These are phyloP conservation scores for Quercus phellos DNA, from an alignment of 331 rosid species.

Conservation along the genomic window DNA sequence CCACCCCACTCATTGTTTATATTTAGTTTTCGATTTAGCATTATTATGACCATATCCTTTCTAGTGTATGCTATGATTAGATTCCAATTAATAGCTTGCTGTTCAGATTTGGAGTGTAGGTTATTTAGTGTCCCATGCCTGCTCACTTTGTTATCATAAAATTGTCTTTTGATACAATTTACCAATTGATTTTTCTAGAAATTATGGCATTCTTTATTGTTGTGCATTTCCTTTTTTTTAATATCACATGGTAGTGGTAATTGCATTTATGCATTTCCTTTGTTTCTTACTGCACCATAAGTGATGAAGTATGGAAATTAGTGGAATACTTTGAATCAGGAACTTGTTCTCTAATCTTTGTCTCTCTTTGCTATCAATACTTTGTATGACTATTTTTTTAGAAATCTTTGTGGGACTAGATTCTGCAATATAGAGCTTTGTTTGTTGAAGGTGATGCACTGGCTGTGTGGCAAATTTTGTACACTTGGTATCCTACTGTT, in stretches of 20 bases:
- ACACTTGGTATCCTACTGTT: background rate
- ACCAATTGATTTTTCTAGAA: background rate
- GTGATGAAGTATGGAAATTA: background rate
- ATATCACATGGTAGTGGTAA: background rate
- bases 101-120: background rate
- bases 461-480: background rate
- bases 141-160: background rate
- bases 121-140: background rate
- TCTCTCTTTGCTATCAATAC: background rate
- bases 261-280: background rate
- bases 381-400: background rate
- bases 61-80: background rate
- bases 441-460: background rate
- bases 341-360: background rate
- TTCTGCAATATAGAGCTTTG: background rate
- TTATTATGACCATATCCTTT: background rate
- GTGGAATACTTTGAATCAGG: background rate
- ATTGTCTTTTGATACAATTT: background rate
- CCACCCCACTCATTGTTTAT: background rate
- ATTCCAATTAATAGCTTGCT: background rate
- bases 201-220: background rate
- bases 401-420: background rate
- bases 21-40: background rate
- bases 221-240: background rate
- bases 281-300: background rate